These are phyloP conservation scores for Lomentospora prolificans DNA, from an alignment of 2,329 filamentous ascomycete species.

Conservation along the genomic window DNA sequence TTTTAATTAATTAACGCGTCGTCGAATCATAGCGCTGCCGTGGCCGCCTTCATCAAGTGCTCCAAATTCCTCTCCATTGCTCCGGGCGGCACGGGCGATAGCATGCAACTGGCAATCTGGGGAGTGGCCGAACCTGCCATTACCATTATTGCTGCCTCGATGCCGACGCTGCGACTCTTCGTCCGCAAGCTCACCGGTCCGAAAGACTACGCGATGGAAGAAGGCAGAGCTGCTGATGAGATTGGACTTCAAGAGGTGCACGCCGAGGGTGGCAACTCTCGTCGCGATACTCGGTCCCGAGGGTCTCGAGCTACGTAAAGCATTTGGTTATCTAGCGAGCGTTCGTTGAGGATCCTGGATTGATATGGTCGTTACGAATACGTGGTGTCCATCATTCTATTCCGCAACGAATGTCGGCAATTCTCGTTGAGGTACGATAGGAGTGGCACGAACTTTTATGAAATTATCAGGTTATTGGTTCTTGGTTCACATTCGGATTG, in stretches of 20 bases:
- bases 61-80: slow-evolving; percentile 13
- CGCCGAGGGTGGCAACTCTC: not conserved
- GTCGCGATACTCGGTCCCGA: not conserved
- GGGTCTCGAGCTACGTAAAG: too few species aligned
- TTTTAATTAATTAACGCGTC: too few species aligned
- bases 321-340: too few species aligned
- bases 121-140: slow-evolving; percentile 13
- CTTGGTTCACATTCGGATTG: too few species aligned
- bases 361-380: not conserved
- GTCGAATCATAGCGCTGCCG: slow-evolving; percentile 20
- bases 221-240: not conserved
- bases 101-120: slow-evolving; percentile 14
- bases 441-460: too few species aligned
- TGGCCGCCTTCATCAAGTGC: slow-evolving; percentile 21
- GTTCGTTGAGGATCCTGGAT: not conserved
- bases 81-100: slow-evolving; percentile 9
- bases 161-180: not conserved
- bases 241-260: not conserved
- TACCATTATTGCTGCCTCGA: slow-evolving; percentile 13
- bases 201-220: not conserved
- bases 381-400: too few species aligned
- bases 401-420: too few species aligned
- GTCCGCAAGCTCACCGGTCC: not conserved
- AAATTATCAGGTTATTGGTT: too few species aligned
- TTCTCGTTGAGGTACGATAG: too few species aligned